A percentile compares a stretch with the other conserved stretches of the same genome.
Conservation (phyloP, 306 rosid genomes). For the Dalbergia oliveri region DNA sequence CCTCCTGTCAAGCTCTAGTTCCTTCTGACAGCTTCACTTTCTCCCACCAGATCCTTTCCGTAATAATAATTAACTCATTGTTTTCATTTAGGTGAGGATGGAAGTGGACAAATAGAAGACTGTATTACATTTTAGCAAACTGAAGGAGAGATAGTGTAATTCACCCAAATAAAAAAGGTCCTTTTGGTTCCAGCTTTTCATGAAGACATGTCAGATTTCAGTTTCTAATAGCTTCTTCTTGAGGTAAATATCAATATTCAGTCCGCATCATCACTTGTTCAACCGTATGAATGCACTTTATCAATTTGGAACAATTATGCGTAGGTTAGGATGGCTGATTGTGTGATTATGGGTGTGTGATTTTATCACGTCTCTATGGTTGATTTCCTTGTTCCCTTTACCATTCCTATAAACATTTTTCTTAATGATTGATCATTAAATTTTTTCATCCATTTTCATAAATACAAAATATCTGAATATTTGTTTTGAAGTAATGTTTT, state of each 20-base stretch:
- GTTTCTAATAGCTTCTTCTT: not conserved
- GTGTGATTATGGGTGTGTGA: not conserved
- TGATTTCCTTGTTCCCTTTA: not conserved
- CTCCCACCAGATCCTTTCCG: too few relatives aligned
- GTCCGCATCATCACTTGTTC: not conserved
- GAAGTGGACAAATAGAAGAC: too few relatives aligned
- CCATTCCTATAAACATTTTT: not conserved
- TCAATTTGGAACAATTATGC: not conserved
- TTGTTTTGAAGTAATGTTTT: too few relatives aligned
- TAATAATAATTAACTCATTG: too few relatives aligned
- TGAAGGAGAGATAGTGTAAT: too few relatives aligned
- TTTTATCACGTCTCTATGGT: not conserved
- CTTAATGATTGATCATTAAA: not conserved
- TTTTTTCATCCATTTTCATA: not conserved
- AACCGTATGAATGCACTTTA: not conserved
- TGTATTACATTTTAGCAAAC: too few relatives aligned
- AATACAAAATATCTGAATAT: not conserved
- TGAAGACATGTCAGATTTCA: not conserved
- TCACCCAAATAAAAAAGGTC: too few relatives aligned
- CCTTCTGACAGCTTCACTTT: too few relatives aligned
- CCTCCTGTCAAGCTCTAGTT: too few relatives aligned
- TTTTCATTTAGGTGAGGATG: too few relatives aligned
- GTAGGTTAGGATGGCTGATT: conserved; percentile 4
- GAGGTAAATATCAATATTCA: not conserved
- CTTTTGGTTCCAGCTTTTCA: conserved; percentile 3